Evolutionary conservation across 352 stramenopile genomes (phyloP), one percentile per base, ranked within the genome.

Genomic region (Thalassiosira livingstoniorum): DNA sequence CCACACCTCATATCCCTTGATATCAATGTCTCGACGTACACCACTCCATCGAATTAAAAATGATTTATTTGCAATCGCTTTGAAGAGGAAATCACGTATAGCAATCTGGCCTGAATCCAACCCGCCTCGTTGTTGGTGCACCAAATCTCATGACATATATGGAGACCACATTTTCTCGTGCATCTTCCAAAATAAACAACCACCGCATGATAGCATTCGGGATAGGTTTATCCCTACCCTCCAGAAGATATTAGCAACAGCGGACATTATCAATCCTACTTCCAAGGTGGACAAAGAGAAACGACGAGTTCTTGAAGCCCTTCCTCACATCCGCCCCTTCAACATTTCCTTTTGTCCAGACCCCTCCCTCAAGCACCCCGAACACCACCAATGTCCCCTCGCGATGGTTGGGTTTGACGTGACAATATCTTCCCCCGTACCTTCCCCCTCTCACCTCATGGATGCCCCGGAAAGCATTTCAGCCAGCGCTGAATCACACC

Each of bases 1-100:
- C 3, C 60, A 74, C 1, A 81, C 23, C 0, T 76, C 78, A n/a
- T 85, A 81, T 31, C 70, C 78, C 2, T n/a, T 85, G 1, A 72
- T 85, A n/a, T 13, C 7, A 1, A 85, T 81, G 78, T 73, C 0
- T 0, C 11, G 78, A 0, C 80, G 71, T 42, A 43, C 31, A 13
- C 18, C 53, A 1, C 37, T 15, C 0, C 34, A 85, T 23, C 51
- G 63, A 0, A 34, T 74, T 4, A 25, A 10, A 11, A 80, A 80
- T 15, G 23, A 60, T n/a, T 47, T 51, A 1, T 80, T 80, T 53
- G 18, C 32, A 7, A 34, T 80, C 37, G 55, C 29, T 31, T 10
- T 80, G 2, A 60, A 67, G 2, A 42, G 55, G 0, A 85, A 85
- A 54, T 55, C 80, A 2, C 32, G 39, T 18, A 35, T 85, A 0